These are phyloP conservation scores for Epichloe scottii DNA, from an alignment of 2,329 filamentous ascomycete species.

Conservation along the genomic window DNA sequence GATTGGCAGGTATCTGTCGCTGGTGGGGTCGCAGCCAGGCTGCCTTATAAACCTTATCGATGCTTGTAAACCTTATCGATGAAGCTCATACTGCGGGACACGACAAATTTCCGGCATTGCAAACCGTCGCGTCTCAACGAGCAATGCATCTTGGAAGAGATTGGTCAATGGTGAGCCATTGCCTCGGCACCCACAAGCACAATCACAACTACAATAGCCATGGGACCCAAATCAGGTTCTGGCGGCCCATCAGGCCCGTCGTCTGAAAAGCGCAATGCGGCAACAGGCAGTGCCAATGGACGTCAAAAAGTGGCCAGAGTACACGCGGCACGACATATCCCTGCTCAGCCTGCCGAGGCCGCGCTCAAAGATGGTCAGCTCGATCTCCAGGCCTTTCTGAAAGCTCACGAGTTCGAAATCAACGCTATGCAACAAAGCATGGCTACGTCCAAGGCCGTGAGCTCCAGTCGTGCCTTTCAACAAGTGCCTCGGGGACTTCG, in stretches of 20 bases:
- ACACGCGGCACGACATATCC: constrained; percentile 35
- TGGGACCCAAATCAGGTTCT: constrained; percentile 14
- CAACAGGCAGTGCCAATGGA: constrained; percentile 6
- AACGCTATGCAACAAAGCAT: constrained; percentile 73
- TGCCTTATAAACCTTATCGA: no score
- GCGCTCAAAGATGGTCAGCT: constrained; percentile 62
- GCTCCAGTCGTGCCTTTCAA: constrained; percentile 70
- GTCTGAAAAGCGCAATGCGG: constrained; percentile 16
- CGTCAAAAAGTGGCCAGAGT: constrained; percentile 34
- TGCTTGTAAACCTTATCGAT: no score
- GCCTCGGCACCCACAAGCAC: neutral
- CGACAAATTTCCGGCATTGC: neutral
- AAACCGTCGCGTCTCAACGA: neutral
- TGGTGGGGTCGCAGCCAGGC: no score
- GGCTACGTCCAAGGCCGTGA: constrained; percentile 51
- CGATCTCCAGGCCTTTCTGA: constrained; percentile 73
- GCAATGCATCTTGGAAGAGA: neutral
- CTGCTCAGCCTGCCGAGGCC: constrained; percentile 35
- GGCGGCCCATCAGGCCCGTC: constrained; percentile 15
- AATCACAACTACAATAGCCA: constrained; percentile 6
- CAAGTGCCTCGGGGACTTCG: constrained; percentile 75
- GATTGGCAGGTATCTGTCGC: no score
- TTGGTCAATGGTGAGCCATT: neutral
- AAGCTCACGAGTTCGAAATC: constrained; percentile 81
- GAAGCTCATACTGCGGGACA: neutral